Conservation (phyloP, 768 basidiomycete species). For the Antrodiella citrinella region DNA sequence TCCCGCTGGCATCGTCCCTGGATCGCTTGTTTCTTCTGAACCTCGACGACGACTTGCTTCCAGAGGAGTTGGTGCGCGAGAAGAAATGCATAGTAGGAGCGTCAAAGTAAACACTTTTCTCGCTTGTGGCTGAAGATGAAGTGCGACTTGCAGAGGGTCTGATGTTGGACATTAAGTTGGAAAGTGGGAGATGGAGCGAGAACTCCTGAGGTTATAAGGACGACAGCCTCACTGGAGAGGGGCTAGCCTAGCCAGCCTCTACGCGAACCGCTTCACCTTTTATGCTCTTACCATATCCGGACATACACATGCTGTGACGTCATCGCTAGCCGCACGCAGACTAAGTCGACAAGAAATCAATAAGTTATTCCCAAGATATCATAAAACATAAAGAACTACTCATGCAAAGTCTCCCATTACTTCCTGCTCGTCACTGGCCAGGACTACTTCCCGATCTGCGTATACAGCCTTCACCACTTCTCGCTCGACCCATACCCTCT, state of each 20-base stretch:
- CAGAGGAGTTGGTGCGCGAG: slow-evolving; percentile 9
- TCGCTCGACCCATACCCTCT: slow-evolving; percentile 46
- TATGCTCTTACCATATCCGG: neutral
- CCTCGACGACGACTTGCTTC: neutral
- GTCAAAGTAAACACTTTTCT: slow-evolving; percentile 37
- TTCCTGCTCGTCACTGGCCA: slow-evolving; percentile 34
- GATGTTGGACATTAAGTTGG: neutral
- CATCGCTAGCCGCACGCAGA: too few relatives aligned
- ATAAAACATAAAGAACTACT: neutral
- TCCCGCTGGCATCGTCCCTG: neutral
- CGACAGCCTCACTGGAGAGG: neutral
- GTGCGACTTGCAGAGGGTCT: neutral
- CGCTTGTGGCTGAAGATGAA: slow-evolving; percentile 23
- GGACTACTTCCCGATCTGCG: slow-evolving; percentile 37
- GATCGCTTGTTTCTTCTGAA: neutral
- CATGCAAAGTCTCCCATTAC: slow-evolving; percentile 14
- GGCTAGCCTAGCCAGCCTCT: neutral
- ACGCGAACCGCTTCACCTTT: neutral
- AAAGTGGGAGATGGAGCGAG: neutral
- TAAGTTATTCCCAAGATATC: neutral
- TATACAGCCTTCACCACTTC: slow-evolving; percentile 68
- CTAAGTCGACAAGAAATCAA: neutral
- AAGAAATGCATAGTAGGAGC: slow-evolving; percentile 29
- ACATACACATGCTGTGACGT: neutral
- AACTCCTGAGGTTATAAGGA: neutral